Conservation (phyloP, 225 moss, liverwort and hornwort genomes). For the Antitrichia curtipendula region DNA sequence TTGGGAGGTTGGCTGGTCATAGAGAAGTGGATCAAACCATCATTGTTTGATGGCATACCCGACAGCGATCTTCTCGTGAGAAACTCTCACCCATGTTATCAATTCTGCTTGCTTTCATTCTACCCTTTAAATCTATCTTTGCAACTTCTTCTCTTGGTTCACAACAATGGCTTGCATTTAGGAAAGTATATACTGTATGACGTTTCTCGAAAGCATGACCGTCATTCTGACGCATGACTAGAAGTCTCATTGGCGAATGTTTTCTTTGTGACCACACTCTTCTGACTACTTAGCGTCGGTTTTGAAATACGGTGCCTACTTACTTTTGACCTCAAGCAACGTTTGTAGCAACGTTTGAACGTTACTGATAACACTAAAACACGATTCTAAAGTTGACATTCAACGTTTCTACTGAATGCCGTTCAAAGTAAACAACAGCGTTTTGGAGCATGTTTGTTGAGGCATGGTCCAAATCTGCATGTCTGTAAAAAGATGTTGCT, state of each 20-base stretch:
- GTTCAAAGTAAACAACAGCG: not conserved
- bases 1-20: conserved; percentile 39
- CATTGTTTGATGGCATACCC: conserved; percentile 25
- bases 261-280: not conserved
- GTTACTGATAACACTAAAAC: not conserved
- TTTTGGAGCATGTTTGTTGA: not conserved
- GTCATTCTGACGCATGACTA: not conserved
- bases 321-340: not conserved
- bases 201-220: not conserved
- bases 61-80: conserved; percentile 30
- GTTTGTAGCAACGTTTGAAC: not conserved
- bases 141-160: not conserved
- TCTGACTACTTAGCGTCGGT: not conserved
- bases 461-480: not conserved
- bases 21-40: conserved; percentile 52
- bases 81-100: not conserved
- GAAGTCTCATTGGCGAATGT: not conserved
- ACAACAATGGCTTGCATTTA: not conserved
- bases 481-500: not conserved
- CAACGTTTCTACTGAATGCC: not conserved
- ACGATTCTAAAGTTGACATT: not conserved
- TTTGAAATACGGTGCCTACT: not conserved
- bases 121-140: not conserved
- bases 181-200: not conserved
- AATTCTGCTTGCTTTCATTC: not conserved